Conservation (phyloP, 305 asterid genomes). For the Nicotiana rustica region DNA sequence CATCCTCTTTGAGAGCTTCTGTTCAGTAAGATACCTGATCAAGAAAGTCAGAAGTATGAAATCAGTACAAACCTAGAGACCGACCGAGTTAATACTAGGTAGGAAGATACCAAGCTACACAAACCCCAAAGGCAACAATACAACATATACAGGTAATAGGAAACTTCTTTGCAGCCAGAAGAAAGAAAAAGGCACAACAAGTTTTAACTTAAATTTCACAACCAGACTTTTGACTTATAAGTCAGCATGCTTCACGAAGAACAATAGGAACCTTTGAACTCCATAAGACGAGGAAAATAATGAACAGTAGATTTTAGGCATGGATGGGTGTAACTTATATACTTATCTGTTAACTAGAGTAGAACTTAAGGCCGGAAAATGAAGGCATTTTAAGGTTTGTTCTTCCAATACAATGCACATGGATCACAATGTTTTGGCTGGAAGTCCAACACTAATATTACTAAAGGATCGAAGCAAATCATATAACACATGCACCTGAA, state of each 20-base stretch:
- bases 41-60: constrained; percentile 14
- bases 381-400: neutral
- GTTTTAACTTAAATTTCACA: neutral
- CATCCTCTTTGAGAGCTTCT: constrained; percentile 80
- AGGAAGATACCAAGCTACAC: neutral
- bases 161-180: constrained; percentile 1
- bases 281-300: constrained; percentile 12
- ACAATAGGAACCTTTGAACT: constrained; percentile 8
- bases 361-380: neutral
- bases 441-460: neutral
- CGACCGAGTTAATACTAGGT: neutral
- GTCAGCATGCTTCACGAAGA: neutral
- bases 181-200: neutral
- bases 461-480: neutral
- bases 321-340: neutral
- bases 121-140: constrained; percentile 3
- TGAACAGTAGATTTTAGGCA: constrained; percentile 23
- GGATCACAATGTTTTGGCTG: constrained; percentile 25
- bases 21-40: constrained; percentile 83
- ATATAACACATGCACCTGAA: neutral
- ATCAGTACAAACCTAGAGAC: neutral
- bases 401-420: neutral
- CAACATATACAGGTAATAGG: neutral
- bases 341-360: neutral
- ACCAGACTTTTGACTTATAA: neutral